Conservation (phyloP, 2,329 filamentous ascomycete genomes). For the Rasamsonia emersonii region DNA sequence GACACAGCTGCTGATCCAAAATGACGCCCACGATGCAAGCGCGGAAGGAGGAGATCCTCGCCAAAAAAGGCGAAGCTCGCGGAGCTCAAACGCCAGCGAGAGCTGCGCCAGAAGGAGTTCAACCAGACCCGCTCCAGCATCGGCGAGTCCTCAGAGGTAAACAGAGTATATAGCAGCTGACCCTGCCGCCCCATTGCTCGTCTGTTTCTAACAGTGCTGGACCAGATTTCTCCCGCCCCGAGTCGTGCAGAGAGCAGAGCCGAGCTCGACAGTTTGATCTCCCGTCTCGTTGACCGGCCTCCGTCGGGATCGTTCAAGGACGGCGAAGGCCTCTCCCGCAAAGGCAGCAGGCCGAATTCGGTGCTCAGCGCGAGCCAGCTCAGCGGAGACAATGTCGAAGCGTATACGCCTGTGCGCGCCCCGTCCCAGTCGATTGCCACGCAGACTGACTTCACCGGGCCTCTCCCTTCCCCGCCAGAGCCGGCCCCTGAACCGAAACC, state of each 20-base stretch:
- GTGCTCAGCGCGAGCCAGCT: constrained; percentile 73
- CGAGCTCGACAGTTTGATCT: constrained; percentile 76
- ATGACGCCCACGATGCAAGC: constrained; percentile 44
- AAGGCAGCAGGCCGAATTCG: constrained; percentile 72
- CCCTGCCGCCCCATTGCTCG: too few species aligned
- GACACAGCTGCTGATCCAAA: too few species aligned
- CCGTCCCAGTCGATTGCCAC: constrained; percentile 42
- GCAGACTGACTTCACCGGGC: constrained; percentile 65
- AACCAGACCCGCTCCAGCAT: constrained; percentile 60
- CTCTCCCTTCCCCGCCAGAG: constrained; percentile 73
- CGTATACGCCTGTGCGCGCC: constrained; percentile 31
- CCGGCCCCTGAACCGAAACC: constrained; percentile 40
- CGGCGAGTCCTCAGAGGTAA: constrained; percentile 63
- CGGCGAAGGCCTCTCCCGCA: constrained; percentile 36
- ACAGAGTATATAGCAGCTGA: constrained; percentile 15
- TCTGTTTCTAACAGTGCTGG: constrained; percentile 7
- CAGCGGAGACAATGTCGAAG: constrained; percentile 56
- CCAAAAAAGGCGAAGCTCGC: constrained; percentile 95
- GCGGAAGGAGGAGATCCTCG: constrained; percentile 90
- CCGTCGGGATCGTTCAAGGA: constrained; percentile 58
- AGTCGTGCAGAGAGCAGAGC: constrained; percentile 58
- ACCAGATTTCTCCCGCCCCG: constrained; percentile 60
- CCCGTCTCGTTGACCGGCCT: constrained; percentile 69
- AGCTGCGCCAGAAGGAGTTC: constrained; percentile 70
- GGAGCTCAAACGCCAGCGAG: constrained; percentile 87